phyloP scores from a whole-genome alignment of 768 basidiomycete species.

The Russula abietina region DNA sequence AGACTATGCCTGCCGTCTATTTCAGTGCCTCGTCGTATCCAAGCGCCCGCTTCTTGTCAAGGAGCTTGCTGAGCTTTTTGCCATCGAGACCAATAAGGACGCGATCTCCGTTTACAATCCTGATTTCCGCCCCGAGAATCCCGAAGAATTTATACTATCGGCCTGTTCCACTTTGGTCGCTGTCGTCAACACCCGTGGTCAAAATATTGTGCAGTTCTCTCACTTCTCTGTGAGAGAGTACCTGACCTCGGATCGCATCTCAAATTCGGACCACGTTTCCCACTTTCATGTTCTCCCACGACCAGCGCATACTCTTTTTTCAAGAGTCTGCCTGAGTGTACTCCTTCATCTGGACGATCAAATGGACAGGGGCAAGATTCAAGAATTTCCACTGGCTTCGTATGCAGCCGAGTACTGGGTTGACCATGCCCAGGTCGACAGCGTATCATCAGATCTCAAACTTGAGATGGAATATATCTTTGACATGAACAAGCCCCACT shows the following conservation, averaged over 20 bases:
- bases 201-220: background rate
- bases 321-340: background rate
- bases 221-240: background rate
- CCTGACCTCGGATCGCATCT: background rate
- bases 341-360: background rate
- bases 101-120: background rate
- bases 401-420: too few species aligned
- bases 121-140: background rate
- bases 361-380: background rate
- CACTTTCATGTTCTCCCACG: background rate
- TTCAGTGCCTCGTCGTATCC: too few species aligned
- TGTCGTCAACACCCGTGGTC: background rate
- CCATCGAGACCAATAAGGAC: background rate
- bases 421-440: too few species aligned
- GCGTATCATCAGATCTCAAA: too few species aligned
- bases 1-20: too few species aligned
- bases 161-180: background rate
- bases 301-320: background rate
- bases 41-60: background rate
- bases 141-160: background rate
- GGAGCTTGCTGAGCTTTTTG: background rate
- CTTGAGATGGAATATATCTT: too few species aligned
- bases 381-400: too few species aligned
- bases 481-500: background rate
- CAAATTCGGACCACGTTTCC: background rate